phyloP scores from a whole-genome alignment of 164 flowering plant species.

The Chloranthus sessilifolius region DNA sequence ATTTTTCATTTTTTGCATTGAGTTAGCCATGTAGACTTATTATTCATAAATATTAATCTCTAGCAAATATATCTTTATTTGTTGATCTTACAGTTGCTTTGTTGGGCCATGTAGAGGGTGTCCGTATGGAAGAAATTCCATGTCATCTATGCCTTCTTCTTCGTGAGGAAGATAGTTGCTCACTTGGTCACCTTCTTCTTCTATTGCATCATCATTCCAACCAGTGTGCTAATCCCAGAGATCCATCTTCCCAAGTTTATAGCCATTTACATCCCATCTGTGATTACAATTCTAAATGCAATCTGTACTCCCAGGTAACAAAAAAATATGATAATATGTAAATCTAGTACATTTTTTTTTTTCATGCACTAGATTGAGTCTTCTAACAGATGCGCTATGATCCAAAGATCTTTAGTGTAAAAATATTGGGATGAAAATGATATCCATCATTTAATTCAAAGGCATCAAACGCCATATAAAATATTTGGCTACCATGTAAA shows the following conservation, averaged over 20 bases:
- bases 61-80: too few species aligned
- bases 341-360: too few species aligned
- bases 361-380: too few species aligned
- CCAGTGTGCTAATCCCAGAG: slow-evolving; percentile 49
- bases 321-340: neutral
- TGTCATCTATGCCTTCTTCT: slow-evolving; percentile 63
- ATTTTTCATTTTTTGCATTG: too few species aligned
- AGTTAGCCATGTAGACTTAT: too few species aligned
- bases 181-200: slow-evolving; percentile 71
- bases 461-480: too few species aligned
- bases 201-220: slow-evolving; percentile 62
- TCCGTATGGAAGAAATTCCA: slow-evolving; percentile 57
- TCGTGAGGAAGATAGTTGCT: slow-evolving; percentile 67
- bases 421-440: too few species aligned
- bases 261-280: slow-evolving; percentile 59
- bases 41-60: too few species aligned
- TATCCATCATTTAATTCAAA: too few species aligned
- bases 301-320: slow-evolving; percentile 52
- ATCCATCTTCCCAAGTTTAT: slow-evolving; percentile 39
- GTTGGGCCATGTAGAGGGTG: slow-evolving; percentile 49
- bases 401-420: too few species aligned
- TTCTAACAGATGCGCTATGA: too few species aligned
- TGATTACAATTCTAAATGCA: slow-evolving; percentile 63
- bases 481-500: too few species aligned
- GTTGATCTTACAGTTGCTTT: neutral